phyloP scores from a whole-genome alignment of 2,329 filamentous ascomycete genomes.

The Arthroderma sp. region DNA sequence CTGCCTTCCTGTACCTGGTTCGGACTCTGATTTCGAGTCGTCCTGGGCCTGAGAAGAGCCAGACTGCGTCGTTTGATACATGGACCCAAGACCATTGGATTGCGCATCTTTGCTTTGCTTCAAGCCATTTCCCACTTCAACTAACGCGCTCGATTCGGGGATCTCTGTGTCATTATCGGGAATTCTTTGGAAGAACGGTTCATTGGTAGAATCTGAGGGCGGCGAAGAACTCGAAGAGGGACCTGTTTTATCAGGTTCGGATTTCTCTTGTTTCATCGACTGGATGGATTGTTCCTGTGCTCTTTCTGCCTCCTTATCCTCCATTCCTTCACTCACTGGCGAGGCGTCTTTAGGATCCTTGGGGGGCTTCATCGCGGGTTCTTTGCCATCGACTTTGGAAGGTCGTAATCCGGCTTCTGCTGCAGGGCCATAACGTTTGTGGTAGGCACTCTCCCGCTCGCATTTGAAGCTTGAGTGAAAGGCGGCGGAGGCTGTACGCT shows the following conservation, averaged over 20 bases:
- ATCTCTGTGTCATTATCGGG: no score
- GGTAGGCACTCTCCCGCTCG: constrained; percentile 26
- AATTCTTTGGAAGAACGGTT: background rate
- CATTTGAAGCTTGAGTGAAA: constrained; percentile 26
- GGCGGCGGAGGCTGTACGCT: constrained; percentile 12
- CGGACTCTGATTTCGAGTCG: background rate
- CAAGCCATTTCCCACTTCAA: background rate
- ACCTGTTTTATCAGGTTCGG: no score
- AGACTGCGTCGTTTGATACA: background rate
- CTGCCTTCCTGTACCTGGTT: background rate
- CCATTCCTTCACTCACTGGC: no score
- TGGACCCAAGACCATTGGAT: background rate
- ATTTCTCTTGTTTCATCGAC: no score
- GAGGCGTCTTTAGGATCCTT: background rate
- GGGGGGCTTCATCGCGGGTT: background rate
- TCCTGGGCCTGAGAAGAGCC: background rate
- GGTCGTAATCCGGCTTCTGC: constrained; percentile 30
- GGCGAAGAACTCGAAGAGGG: no score
- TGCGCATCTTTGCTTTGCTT: background rate
- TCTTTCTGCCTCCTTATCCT: no score
- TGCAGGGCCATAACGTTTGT: constrained; percentile 35
- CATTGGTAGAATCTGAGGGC: background rate
- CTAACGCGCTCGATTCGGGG: background rate
- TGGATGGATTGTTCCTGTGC: no score
- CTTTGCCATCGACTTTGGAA: constrained; percentile 16